Percentiles rank a stretch among this genome's conserved stretches.
phyloP scores from a whole-genome alignment of 2,329 filamentous ascomycete species.

The Fusarium pilosicola region DNA sequence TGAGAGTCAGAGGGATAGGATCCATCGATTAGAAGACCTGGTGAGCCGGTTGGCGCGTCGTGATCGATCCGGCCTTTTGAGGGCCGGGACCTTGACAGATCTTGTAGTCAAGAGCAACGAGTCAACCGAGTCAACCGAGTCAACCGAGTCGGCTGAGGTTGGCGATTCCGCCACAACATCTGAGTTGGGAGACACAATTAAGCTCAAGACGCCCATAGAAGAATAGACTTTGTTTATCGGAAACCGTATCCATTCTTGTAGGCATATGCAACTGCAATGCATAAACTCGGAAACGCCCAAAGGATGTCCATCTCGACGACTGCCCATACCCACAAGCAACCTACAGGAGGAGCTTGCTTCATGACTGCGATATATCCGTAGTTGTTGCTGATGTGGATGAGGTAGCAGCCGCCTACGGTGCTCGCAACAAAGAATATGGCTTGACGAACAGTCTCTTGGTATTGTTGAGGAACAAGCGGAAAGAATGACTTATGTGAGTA shows the following conservation, averaged over 20 bases:
- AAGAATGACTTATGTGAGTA: conserved; percentile 59
- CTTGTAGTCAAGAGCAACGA: conserved; percentile 16
- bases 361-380: conserved; percentile 87
- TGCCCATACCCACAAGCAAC: conserved; percentile 92
- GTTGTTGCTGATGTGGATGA: conserved; percentile 83
- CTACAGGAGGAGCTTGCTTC: conserved; percentile 90
- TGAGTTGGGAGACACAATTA: neutral
- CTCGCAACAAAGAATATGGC: conserved; percentile 71
- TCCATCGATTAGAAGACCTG: conserved; percentile 34
- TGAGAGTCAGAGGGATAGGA: conserved; percentile 41
- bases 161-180: conserved; percentile 4
- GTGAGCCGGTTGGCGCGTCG: conserved; percentile 22
- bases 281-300: conserved; percentile 68
- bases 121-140: conserved; percentile 8
- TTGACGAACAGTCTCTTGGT: conserved; percentile 63
- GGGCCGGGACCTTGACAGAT: conserved; percentile 20
- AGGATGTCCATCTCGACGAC: conserved; percentile 84
- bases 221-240: conserved; percentile 21
- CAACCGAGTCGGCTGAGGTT: conserved; percentile 9
- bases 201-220: neutral
- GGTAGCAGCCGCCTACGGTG: conserved; percentile 74
- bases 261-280: conserved; percentile 56
- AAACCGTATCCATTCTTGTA: conserved; percentile 62
- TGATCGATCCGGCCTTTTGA: conserved; percentile 22
- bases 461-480: conserved; percentile 58